Evolutionary conservation across 2,329 filamentous ascomycete species (phyloP), one percentile per base, ranked within the genome.

Genomic region (Akanthomyces muscarius): DNA sequence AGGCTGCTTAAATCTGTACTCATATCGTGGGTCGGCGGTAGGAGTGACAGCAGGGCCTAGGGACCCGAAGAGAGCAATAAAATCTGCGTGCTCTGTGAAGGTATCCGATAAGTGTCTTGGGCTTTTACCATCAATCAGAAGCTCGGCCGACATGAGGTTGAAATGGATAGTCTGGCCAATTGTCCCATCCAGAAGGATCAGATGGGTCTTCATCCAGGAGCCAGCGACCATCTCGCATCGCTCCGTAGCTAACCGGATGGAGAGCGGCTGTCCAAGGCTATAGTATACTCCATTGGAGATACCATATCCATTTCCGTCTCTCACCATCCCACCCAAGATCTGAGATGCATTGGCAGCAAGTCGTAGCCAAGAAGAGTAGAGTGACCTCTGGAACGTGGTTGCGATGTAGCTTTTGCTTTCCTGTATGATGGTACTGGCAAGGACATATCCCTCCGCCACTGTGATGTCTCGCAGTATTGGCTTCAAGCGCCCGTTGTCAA

Each of bases 111-210:
- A 0, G 11, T 47, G 30, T 5, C n/a, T 45, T 5, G 48, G 23
- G 30, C 23, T 16, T 6, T 53, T 59, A 14, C 61, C 61, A 38
- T 63, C 50, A 18, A 59, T 21, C 0, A 59, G 21, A 0, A 63
- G 21, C 13, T 59, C 54, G 2, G 18, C 61, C 1, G 36, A 47
- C 28, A 59, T 23, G n/a, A 45, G 16, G 16, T 63, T 59, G 0
- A 58, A 25, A 21, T 63, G 72, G 68, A 33, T 65, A 68, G 0
- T 50, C 5, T 48, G 45, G 28, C 3, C 1, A 0, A 14, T 6
- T 1, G 5, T 2, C 8, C 0, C 1, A 2, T 13, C 21, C 13
- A 6, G 13, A 1, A 25, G 11, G 11, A 0, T 0, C 21, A 38
- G 14, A 11, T 5, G 28, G 1, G 41, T 55, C 42, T 11, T 48